Conservation (phyloP, 163 green algal genomes). For the Scenedesmus sp. region DNA sequence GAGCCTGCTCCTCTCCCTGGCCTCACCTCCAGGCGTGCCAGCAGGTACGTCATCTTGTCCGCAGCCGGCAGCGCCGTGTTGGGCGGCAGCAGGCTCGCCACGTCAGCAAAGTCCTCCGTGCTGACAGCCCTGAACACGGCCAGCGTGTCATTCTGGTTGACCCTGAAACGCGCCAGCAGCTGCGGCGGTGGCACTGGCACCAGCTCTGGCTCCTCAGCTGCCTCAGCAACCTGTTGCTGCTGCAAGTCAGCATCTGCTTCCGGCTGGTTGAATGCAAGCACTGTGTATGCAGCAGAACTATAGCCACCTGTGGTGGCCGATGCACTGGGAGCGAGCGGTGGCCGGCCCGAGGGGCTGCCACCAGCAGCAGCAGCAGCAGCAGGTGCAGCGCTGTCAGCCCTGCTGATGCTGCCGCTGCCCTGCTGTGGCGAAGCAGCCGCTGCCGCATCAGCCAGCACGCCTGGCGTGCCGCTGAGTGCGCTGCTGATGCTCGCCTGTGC, state of each 20-base stretch:
- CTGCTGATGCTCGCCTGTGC: conserved; percentile 3
- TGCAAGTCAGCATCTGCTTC: not conserved
- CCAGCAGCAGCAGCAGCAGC: not conserved
- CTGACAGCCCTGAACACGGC: conserved; percentile 75
- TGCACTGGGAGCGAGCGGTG: not conserved
- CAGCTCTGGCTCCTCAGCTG: not conserved
- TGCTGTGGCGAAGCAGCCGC: not conserved
- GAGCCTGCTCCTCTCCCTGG: not conserved
- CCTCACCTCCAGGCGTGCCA: conserved; percentile 70
- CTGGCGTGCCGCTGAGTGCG: not conserved
- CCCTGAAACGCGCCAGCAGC: conserved; percentile 70
- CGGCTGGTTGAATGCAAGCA: conserved; percentile 11
- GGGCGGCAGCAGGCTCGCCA: conserved; percentile 74
- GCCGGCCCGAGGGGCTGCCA: not conserved
- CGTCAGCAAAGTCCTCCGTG: conserved; percentile 80
- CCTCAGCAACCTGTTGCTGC: not conserved
- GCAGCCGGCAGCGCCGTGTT: conserved; percentile 77
- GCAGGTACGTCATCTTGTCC: conserved; percentile 81
- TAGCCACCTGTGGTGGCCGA: not conserved
- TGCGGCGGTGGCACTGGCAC: conserved; percentile 54
- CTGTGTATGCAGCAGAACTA: not conserved
- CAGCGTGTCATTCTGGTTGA: conserved; percentile 75
- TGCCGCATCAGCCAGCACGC: not conserved
- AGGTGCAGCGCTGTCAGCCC: not conserved
- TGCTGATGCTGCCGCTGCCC: not conserved